Evolutionary conservation across 1,284 basidiomycete species (phyloP), one percentile per base, ranked within the genome.

Genomic region (Ustilago hordei): DNA sequence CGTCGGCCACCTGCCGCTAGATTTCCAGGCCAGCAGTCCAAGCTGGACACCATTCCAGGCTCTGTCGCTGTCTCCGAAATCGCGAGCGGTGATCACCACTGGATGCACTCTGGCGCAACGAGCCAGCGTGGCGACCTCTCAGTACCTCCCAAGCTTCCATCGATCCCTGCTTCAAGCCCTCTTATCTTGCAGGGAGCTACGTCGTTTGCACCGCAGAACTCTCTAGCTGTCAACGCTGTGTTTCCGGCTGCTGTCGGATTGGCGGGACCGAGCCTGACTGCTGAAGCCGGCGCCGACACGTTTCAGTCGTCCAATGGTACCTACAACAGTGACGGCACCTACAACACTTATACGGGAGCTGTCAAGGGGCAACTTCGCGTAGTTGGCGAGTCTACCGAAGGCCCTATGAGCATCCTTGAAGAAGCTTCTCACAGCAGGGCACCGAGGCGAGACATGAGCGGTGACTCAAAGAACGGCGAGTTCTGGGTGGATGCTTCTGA

Each of bases 271-370:
- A 41, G 59, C 31, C 11, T 70, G 17, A 58, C 62, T 6, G n/a
- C 68, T 17, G 53, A 61, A 19, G 58, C 62, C 23, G 62, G 54
- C 39, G 50, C 48, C 3, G 68, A 58, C 11, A 58, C 62, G 7
- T 32, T 64, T 5, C 58, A 31, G 38, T 71, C 69, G 38, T 63
- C 64, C 8, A 54, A 50, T 12, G 69, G 64, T 43, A 66, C 69
- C 2, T 62, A 52, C 56, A 66, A 66, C 45, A 72, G 64, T 48
- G 56, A 60, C 28, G 69, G 64, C 7, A 66, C 64, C 19, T 73
- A 67, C 70, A 73, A 73, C 55, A 73, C 64, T 0, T 67, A 64
- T 17, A 73, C 70, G 4, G 70, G 70, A n/a, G 61, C 58, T 17
- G 50, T 38, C 54, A 64, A 67, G 28, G 64, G 64, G 5, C 64